phyloP scores from a whole-genome alignment of 768 basidiomycete species.

The Mycena capillaripes region DNA sequence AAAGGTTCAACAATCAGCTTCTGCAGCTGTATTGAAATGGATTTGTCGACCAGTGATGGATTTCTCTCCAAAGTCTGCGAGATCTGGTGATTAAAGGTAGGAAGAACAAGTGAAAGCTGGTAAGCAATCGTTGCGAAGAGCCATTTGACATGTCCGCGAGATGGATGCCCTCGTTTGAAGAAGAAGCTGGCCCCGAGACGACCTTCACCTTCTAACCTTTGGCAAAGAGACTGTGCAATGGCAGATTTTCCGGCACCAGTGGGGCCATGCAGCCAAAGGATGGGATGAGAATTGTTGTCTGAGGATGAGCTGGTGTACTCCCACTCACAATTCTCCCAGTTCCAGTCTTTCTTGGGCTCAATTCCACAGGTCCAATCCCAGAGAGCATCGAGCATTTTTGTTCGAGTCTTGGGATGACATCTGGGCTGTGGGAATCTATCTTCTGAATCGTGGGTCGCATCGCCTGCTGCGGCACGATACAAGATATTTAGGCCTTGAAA shows the following conservation, averaged over 20 bases:
- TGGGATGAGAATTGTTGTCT: background rate
- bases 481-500: background rate
- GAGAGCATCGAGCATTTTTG: background rate
- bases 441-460: background rate
- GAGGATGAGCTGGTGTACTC: background rate
- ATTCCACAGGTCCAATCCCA: background rate
- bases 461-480: background rate
- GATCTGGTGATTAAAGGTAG: no score
- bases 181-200: background rate
- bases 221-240: background rate
- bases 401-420: slow-evolving; percentile 1
- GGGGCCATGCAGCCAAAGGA: background rate
- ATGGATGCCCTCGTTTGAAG: background rate
- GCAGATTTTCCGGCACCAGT: background rate
- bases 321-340: no score
- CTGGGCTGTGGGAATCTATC: background rate
- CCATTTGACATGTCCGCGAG: background rate
- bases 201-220: background rate
- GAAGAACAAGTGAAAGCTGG: background rate
- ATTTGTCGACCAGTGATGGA: background rate
- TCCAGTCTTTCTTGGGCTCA: no score
- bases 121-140: background rate
- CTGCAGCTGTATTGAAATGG: background rate
- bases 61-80: background rate
- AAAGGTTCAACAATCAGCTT: background rate